Conservation (phyloP, 106 monocot genomes). For the Dendrobium chrysotoxum region DNA sequence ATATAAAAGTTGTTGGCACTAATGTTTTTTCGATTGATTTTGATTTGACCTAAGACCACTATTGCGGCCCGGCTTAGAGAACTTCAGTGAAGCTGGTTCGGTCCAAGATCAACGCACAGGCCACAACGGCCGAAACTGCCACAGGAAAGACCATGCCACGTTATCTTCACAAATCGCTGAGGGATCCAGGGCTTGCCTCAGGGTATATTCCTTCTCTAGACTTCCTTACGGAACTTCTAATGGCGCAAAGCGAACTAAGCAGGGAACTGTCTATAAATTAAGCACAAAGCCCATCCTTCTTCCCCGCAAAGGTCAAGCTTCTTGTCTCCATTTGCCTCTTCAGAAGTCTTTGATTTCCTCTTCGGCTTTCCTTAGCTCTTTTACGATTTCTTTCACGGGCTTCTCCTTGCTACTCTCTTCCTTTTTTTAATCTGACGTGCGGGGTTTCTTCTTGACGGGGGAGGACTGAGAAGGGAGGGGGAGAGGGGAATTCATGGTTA, state of each 20-base stretch:
- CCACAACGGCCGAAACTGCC: too few relatives aligned
- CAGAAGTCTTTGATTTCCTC: not conserved
- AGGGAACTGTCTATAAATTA: not conserved
- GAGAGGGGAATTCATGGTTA: not conserved
- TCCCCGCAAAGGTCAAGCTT: not conserved
- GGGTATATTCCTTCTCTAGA: not conserved
- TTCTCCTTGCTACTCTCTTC: not conserved
- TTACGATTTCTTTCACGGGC: not conserved
- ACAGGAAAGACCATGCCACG: too few relatives aligned
- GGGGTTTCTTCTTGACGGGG: not conserved
- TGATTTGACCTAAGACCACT: too few relatives aligned
- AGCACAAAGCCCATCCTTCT: not conserved
- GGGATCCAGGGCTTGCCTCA: not conserved
- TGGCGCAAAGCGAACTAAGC: not conserved
- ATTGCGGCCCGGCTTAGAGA: too few relatives aligned
- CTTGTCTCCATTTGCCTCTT: not conserved
- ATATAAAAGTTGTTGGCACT: too few relatives aligned
- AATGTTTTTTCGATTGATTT: too few relatives aligned
- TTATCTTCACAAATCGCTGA: too few relatives aligned
- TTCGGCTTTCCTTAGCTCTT: not conserved
- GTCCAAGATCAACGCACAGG: too few relatives aligned
- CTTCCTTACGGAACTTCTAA: not conserved
- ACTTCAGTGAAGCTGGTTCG: too few relatives aligned
- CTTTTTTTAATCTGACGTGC: not conserved
- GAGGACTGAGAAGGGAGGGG: not conserved